These are phyloP conservation scores for Annona squamosa DNA, from an alignment of 164 flowering plant genomes.

Conservation along the genomic window DNA sequence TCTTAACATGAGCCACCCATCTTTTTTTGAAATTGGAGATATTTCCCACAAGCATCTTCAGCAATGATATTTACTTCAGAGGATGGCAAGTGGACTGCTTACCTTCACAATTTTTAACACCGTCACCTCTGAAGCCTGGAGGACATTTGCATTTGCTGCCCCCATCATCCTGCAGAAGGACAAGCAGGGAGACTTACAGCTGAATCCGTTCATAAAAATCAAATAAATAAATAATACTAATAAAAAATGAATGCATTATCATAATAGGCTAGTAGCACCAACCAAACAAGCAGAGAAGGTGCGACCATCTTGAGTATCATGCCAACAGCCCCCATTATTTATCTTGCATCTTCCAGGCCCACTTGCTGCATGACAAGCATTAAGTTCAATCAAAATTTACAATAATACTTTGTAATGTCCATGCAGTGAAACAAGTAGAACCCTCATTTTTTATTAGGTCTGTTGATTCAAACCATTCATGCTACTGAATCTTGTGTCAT, in stretches of 20 bases:
- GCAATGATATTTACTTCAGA: background rate
- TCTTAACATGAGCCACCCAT: no score
- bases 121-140: slow-evolving; percentile 82
- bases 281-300: slow-evolving; percentile 84
- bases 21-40: no score
- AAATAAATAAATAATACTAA: background rate
- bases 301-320: slow-evolving; percentile 53
- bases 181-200: slow-evolving; percentile 3
- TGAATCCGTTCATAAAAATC: background rate
- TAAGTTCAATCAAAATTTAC: no score
- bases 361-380: slow-evolving; percentile 48
- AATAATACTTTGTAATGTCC: no score
- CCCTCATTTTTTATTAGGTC: no score
- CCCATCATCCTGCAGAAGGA: slow-evolving; percentile 40
- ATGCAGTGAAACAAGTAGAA: no score
- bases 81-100: slow-evolving; percentile 10
- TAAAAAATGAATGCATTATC: no score
- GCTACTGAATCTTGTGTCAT: no score
- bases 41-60: background rate
- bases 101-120: slow-evolving; percentile 78
- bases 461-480: no score
- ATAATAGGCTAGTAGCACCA: slow-evolving; percentile 14
- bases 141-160: slow-evolving; percentile 69
- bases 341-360: slow-evolving; percentile 92
- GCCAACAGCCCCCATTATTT: slow-evolving; percentile 97